phyloP scores from a whole-genome alignment of 495 filamentous ascomycete species.

The Podospora comata region DNA sequence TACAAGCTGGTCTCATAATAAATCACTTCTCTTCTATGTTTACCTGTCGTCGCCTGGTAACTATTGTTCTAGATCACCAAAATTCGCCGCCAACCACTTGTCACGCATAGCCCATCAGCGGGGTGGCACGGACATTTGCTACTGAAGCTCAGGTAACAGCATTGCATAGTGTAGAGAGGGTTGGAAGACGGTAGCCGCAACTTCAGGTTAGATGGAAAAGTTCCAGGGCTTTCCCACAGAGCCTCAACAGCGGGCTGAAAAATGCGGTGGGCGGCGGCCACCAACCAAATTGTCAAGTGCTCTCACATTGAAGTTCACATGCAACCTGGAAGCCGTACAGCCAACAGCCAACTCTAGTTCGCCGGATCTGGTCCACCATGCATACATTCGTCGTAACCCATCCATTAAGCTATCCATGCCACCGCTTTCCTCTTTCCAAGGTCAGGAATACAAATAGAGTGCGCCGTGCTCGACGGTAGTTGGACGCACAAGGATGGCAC shows the following conservation, averaged over 20 bases:
- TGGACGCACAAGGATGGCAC: not conserved
- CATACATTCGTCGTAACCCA: not conserved
- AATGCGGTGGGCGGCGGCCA: not conserved
- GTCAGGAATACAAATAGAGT: not conserved
- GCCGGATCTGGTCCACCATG: too few relatives aligned
- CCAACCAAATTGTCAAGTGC: not conserved
- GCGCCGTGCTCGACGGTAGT: not conserved
- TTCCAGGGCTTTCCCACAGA: not conserved
- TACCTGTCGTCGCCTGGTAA: too few relatives aligned
- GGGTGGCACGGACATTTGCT: too few relatives aligned
- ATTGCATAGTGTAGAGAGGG: not conserved
- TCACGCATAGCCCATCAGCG: too few relatives aligned
- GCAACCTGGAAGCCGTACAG: not conserved
- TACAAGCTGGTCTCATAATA: not conserved
- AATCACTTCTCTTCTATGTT: not conserved
- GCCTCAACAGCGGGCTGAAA: not conserved
- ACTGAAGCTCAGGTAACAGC: not conserved
- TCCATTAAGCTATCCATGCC: not conserved
- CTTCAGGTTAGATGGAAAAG: not conserved
- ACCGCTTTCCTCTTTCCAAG: not conserved
- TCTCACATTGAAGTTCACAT: not conserved
- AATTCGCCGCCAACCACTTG: too few relatives aligned
- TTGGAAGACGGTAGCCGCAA: not conserved
- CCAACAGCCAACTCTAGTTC: not conserved
- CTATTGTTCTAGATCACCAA: too few relatives aligned